Conservation (phyloP, 2,329 filamentous ascomycete species). For the Pyrenochaeta sp. region DNA sequence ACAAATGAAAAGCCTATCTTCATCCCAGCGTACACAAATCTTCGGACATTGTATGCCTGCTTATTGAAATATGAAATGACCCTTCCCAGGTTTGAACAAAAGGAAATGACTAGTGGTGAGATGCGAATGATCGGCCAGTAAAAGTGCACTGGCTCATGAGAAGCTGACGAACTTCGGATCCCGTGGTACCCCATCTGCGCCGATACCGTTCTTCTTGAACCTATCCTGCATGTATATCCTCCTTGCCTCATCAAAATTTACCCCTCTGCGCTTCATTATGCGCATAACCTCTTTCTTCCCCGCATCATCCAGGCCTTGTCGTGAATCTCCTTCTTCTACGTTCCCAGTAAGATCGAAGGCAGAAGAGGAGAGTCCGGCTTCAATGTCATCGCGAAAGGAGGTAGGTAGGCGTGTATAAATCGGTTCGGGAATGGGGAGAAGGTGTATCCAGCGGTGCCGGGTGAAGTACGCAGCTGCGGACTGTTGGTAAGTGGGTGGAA, state of each 20-base stretch:
- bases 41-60: not conserved
- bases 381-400: constrained; percentile 83
- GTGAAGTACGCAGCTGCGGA: constrained; percentile 77
- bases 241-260: constrained; percentile 91
- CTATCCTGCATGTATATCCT: constrained; percentile 84
- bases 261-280: constrained; percentile 86
- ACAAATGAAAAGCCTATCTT: not conserved
- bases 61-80: not conserved
- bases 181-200: constrained; percentile 82
- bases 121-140: constrained; percentile 1
- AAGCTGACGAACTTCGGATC: constrained; percentile 98
- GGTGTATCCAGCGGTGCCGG: constrained; percentile 77
- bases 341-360: constrained; percentile 87
- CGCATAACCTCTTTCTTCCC: constrained; percentile 83
- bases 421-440: constrained; percentile 69
- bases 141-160: constrained; percentile 54
- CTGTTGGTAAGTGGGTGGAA: constrained; percentile 19
- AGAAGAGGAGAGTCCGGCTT: constrained; percentile 82
- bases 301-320: constrained; percentile 80
- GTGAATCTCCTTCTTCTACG: constrained; percentile 77
- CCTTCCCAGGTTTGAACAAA: constrained; percentile 8
- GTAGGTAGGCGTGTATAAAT: constrained; percentile 80
- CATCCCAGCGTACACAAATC: not conserved
- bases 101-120: constrained; percentile 5
- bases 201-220: constrained; percentile 89